A percentile compares a stretch with the other conserved stretches of the same genome.
These are phyloP conservation scores for Multifurca ochricompacta DNA, from an alignment of 768 basidiomycete species.

Conservation along the genomic window DNA sequence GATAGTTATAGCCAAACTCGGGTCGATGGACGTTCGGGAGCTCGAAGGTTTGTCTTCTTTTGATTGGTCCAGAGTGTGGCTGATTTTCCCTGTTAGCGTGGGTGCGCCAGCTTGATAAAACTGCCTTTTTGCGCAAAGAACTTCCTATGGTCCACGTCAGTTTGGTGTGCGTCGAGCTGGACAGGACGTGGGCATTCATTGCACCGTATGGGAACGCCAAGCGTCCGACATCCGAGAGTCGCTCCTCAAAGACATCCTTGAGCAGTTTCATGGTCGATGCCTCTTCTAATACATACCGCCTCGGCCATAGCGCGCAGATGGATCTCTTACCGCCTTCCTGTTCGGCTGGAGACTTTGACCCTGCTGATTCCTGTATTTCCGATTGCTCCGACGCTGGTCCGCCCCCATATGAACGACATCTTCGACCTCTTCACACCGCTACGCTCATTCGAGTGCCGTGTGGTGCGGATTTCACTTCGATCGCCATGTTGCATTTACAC, in stretches of 20 bases:
- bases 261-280: constrained; percentile 36
- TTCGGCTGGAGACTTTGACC: constrained; percentile 22
- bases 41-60: constrained; percentile 46
- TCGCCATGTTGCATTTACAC: constrained; percentile 52
- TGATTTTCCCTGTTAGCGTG: constrained; percentile 45
- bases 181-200: constrained; percentile 53
- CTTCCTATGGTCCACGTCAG: constrained; percentile 52
- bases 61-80: not conserved
- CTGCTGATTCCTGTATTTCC: constrained; percentile 27
- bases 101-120: constrained; percentile 43
- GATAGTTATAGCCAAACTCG: constrained; percentile 63
- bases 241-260: constrained; percentile 27
- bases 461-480: constrained; percentile 35
- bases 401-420: constrained; percentile 30
- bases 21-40: constrained; percentile 50
- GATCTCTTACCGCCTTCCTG: not conserved
- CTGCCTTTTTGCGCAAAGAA: constrained; percentile 32
- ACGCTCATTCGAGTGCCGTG: constrained; percentile 51
- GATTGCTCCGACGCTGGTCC: constrained; percentile 30
- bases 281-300: constrained; percentile 25
- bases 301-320: constrained; percentile 4
- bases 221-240: constrained; percentile 24
- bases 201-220: constrained; percentile 25
- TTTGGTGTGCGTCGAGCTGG: constrained; percentile 51
- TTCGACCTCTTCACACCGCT: constrained; percentile 47